phyloP scores from a whole-genome alignment of 2,329 filamentous ascomycete species.

The Colletotrichum godetiae region DNA sequence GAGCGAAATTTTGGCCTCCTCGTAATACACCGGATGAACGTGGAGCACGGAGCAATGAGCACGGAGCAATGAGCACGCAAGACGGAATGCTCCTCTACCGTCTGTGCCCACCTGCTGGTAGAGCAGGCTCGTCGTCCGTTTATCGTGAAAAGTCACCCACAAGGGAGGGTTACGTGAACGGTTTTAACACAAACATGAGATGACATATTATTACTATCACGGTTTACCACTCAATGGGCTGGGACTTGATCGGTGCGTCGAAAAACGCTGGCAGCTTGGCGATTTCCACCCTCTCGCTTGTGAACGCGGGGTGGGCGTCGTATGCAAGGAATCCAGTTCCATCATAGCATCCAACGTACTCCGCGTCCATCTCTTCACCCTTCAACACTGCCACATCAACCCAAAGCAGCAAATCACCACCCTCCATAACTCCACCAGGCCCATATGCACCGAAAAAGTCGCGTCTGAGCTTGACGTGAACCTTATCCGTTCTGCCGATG shows the following conservation, averaged over 20 bases:
- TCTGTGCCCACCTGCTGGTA: neutral
- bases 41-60: neutral
- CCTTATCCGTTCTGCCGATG: slow-evolving; percentile 26
- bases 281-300: slow-evolving; percentile 4
- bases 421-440: slow-evolving; percentile 28
- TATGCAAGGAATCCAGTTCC: slow-evolving; percentile 29
- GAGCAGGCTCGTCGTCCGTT: neutral
- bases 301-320: slow-evolving; percentile 17
- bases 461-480: slow-evolving; percentile 29
- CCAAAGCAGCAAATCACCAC: slow-evolving; percentile 29
- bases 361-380: slow-evolving; percentile 30
- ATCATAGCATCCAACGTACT: slow-evolving; percentile 32
- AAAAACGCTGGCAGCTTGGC: slow-evolving; percentile 21
- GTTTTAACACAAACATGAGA: neutral
- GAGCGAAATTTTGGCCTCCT: neutral
- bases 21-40: neutral
- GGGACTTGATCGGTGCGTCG: slow-evolving; percentile 15
- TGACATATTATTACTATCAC: neutral
- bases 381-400: slow-evolving; percentile 28
- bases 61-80: neutral
- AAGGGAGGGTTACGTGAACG: neutral
- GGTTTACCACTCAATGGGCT: slow-evolving; percentile 27
- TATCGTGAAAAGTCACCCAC: neutral
- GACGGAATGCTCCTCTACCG: neutral
- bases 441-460: slow-evolving; percentile 29